Percentiles rank a stretch among this genome's conserved stretches.
phyloP scores from a whole-genome alignment of 306 rosid species.

The Albizia julibrissin region DNA sequence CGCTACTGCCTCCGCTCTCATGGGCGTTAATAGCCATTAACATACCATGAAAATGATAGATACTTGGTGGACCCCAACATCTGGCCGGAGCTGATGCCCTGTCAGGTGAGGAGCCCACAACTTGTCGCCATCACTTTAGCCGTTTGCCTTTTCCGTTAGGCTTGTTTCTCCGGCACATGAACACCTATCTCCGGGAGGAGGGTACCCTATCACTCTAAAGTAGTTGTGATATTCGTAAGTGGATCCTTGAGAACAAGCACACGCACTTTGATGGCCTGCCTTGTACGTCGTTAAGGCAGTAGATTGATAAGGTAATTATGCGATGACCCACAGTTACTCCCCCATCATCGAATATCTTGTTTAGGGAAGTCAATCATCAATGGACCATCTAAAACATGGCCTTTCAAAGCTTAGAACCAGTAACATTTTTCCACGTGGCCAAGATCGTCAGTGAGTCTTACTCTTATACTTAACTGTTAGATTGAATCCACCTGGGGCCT shows the following conservation, averaged over 20 bases:
- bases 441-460: not conserved
- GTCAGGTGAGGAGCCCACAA: conserved; percentile 42
- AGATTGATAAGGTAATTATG: not conserved
- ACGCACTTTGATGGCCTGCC: not conserved
- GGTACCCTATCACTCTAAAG: not conserved
- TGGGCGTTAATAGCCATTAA: conserved; percentile 26
- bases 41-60: conserved; percentile 39
- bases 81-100: not conserved
- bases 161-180: not conserved
- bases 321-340: not conserved
- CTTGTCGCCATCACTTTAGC: conserved; percentile 24
- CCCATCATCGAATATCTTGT: not conserved
- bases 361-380: conserved; percentile 27
- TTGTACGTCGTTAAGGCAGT: not conserved
- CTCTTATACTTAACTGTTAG: conserved; percentile 12
- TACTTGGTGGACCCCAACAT: not conserved
- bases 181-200: conserved; percentile 8
- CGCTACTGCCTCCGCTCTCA: conserved; percentile 1
- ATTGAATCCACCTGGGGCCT: conserved; percentile 28
- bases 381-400: conserved; percentile 22
- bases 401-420: conserved; percentile 12
- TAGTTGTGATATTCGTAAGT: not conserved
- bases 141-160: not conserved
- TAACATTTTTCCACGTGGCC: not conserved
- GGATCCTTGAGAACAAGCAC: not conserved